Conservation (phyloP, 2,329 filamentous ascomycete genomes). For the Penicillium sp. region DNA sequence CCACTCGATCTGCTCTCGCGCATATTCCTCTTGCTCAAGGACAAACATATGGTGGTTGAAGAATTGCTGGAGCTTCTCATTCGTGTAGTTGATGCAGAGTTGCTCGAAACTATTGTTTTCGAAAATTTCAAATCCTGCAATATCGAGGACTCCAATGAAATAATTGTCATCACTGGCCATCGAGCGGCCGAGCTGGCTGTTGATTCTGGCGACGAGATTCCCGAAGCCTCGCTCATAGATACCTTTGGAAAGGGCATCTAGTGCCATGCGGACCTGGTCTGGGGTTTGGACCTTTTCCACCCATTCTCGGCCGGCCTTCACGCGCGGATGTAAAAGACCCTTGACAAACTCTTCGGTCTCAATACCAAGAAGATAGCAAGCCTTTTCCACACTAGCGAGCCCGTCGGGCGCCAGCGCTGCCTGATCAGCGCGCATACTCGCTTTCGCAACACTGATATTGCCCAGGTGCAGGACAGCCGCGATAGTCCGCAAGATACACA, state of each 20-base stretch:
- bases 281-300: slow-evolving; percentile 98
- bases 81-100: slow-evolving; percentile 99
- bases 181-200: slow-evolving; percentile 80
- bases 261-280: slow-evolving; percentile 83
- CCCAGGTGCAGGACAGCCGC: slow-evolving; percentile 90
- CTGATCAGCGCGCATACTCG: slow-evolving; percentile 87
- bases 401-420: slow-evolving; percentile 75
- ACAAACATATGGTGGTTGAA: slow-evolving; percentile 99
- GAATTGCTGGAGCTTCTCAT: slow-evolving; percentile 98
- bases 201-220: slow-evolving; percentile 86
- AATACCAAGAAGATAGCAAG: slow-evolving; percentile 81
- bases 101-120: slow-evolving; percentile 98
- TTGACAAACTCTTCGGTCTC: slow-evolving; percentile 79
- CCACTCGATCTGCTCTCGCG: slow-evolving; percentile 97
- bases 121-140: slow-evolving; percentile 98
- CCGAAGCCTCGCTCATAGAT: slow-evolving; percentile 97
- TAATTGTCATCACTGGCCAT: slow-evolving; percentile 80
- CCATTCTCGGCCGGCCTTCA: slow-evolving; percentile 96
- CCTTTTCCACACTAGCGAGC: slow-evolving; percentile 68
- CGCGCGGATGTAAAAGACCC: slow-evolving; percentile 83
- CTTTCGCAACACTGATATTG: slow-evolving; percentile 84
- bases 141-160: slow-evolving; percentile 97
- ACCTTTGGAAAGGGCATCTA: slow-evolving; percentile 91
- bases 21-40: slow-evolving; percentile 96
- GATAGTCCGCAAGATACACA: slow-evolving; percentile 77